Evolutionary conservation across 2,329 filamentous ascomycete genomes (phyloP).

Genomic region (Fusarium austroafricanum): DNA sequence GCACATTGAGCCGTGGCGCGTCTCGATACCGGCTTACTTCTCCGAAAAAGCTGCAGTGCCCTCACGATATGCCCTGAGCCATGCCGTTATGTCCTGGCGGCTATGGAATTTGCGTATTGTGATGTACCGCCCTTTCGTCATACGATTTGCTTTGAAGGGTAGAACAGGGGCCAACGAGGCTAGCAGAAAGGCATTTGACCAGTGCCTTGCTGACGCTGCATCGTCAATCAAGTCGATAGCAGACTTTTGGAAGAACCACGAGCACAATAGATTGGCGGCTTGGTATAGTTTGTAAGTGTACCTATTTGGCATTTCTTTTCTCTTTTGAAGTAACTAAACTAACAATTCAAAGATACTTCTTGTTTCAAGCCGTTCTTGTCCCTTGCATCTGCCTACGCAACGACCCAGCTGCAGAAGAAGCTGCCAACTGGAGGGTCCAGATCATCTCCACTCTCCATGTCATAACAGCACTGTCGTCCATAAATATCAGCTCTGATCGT

Average conservation of each 20-base stretch:
- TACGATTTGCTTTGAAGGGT: conserved; percentile 50
- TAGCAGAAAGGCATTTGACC: conserved; percentile 38
- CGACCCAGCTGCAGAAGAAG: conserved; percentile 51
- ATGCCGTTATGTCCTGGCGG: conserved; percentile 58
- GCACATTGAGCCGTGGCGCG: conserved; percentile 54
- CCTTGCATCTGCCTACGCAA: conserved; percentile 61
- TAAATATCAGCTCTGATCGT: conserved; percentile 56
- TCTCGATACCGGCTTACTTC: conserved; percentile 53
- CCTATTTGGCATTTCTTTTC: too few relatives aligned
- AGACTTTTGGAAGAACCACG: conserved; percentile 52
- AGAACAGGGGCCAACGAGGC: conserved; percentile 33
- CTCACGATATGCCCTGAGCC: conserved; percentile 53
- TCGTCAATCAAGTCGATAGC: conserved; percentile 54
- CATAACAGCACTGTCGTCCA: conserved; percentile 51
- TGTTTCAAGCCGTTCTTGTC: conserved; percentile 62
- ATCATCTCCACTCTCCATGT: conserved; percentile 53
- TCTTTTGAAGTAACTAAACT: too few relatives aligned
- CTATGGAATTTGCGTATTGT: conserved; percentile 60
- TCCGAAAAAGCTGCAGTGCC: conserved; percentile 49
- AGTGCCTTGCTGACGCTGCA: conserved; percentile 56
- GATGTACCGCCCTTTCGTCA: conserved; percentile 60
- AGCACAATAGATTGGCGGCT: conserved; percentile 54
- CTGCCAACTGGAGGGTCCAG: conserved; percentile 56
- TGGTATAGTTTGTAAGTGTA: conserved; percentile 55
- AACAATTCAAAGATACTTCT: conserved; percentile 55